phyloP scores from a whole-genome alignment of 2,329 filamentous ascomycete species.

The Ophiostoma angusticollis region DNA sequence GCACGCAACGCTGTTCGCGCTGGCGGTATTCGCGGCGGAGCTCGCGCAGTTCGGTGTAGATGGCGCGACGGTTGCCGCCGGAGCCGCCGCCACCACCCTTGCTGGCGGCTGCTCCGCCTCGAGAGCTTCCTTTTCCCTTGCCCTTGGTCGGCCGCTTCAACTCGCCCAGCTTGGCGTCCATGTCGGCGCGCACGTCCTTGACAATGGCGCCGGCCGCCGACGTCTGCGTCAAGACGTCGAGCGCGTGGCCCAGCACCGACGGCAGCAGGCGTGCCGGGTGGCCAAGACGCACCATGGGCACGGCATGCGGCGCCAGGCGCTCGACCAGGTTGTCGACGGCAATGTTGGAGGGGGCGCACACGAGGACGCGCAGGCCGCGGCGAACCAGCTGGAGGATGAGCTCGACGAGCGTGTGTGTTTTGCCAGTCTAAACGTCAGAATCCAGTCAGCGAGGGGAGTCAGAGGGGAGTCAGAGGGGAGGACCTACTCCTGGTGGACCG shows the following conservation, averaged over 20 bases:
- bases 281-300: conserved; percentile 79
- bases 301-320: conserved; percentile 68
- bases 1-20: conserved; percentile 70
- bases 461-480: neutral
- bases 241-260: conserved; percentile 74
- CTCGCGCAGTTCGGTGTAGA: conserved; percentile 76
- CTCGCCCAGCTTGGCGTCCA: conserved; percentile 81
- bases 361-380: conserved; percentile 60
- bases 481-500: conserved; percentile 69
- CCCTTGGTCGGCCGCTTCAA: conserved; percentile 65
- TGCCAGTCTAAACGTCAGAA: conserved; percentile 85
- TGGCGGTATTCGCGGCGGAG: conserved; percentile 80
- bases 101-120: too few species aligned
- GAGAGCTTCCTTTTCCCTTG: conserved; percentile 57
- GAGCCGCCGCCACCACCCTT: neutral
- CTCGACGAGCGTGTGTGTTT: conserved; percentile 93
- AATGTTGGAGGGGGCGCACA: conserved; percentile 95
- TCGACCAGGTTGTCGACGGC: conserved; percentile 98
- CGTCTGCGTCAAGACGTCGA: conserved; percentile 81
- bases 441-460: too few species aligned
- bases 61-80: conserved; percentile 39
- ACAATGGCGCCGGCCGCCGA: conserved; percentile 85
- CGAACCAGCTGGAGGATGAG: conserved; percentile 82
- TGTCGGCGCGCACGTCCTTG: conserved; percentile 77
- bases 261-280: conserved; percentile 86